Evolutionary conservation across 1,284 basidiomycete genomes (phyloP), one percentile per base, ranked within the genome.

Genomic region (Ceratobasidium sp.): DNA sequence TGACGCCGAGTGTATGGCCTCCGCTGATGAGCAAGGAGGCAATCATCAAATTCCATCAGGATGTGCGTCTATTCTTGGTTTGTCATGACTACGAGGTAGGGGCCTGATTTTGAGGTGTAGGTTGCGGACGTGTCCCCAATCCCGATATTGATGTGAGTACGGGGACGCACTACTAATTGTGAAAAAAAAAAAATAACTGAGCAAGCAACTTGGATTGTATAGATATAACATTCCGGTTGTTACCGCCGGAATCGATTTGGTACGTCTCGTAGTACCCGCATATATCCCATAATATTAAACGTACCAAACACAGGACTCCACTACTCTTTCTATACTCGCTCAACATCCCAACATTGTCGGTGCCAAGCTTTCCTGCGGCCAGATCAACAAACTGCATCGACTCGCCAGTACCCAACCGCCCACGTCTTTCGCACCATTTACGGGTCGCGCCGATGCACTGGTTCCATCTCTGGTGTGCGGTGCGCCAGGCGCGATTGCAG

Each of bases 21-120:
- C 40, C 59, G 1, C 42, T 71, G 17, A 81, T 81, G 91, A 90
- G 85, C 13, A 84, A 84, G 42, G 90, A 91, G 1, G 89, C 89
- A 73, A 90, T 93, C 74, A 83, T 91, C 50, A 86, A 88, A 13
- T 93, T 93, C 84, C 91, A 92, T 83, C 87, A 87, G 17, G 88
- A 91, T 82, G 91, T 91, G 80, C 75, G 85, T 52, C n/a, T 33
- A 33, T 33, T 33, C 33, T 33, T 33, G 33, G 33, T 33, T 33
- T 33, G 33, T 33, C 33, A 33, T 33, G 33, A 33, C 33, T 33
- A 33, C 33, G 33, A 33, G 33, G 33, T 33, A 33, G 33, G 33
- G 33, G 33, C 1, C 4, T 33, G 33, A 33, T 33, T 33, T 33
- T 33, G 33, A 33, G 33, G 33, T 33, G 2, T 59, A 69, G 66